Conservation (phyloP, 306 rosid genomes). For the Castanea crenata region DNA sequence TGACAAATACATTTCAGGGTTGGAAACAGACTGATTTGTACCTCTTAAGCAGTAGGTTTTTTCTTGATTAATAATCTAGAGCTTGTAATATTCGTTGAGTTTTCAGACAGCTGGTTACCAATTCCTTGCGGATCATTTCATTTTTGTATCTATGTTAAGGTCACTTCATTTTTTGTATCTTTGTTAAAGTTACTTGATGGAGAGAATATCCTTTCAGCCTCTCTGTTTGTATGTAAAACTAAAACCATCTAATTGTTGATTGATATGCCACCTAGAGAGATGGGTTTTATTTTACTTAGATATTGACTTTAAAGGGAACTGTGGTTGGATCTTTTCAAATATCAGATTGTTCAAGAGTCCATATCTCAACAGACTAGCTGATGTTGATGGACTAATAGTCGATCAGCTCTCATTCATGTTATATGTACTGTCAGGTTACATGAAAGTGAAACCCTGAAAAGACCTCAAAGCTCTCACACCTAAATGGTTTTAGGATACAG, state of each 20-base stretch:
- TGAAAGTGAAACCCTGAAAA: neutral
- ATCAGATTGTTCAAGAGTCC: neutral
- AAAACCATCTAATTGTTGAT: neutral
- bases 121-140: constrained; percentile 27
- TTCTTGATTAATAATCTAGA: neutral
- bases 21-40: constrained; percentile 64
- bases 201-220: neutral
- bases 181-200: neutral
- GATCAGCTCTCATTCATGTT: neutral
- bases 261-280: neutral
- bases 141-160: constrained; percentile 1
- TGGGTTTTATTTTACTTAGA: neutral
- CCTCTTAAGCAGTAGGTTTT: neutral
- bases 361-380: neutral
- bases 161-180: constrained; percentile 3
- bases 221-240: neutral
- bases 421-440: neutral
- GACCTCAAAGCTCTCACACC: no score
- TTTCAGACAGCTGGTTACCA: neutral
- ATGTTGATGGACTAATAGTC: neutral
- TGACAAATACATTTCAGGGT: constrained; percentile 70
- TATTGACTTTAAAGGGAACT: neutral
- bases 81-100: constrained; percentile 13
- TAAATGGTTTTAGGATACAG: no score
- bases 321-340: neutral